These are phyloP conservation scores for Lagerstroemia speciosa DNA, from an alignment of 345 rosid genomes.

Conservation along the genomic window DNA sequence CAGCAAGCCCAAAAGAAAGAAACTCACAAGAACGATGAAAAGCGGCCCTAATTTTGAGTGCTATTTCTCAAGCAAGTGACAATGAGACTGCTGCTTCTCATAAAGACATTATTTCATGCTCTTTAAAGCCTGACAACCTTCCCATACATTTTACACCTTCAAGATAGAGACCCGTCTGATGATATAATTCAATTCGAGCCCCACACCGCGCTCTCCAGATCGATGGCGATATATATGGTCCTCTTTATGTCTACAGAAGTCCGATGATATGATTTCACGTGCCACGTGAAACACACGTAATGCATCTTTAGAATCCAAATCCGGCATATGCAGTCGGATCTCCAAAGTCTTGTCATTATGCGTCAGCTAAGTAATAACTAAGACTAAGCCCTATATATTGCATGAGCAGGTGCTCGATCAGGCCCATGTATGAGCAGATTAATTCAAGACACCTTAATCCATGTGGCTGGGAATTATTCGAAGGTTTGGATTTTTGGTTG, in stretches of 20 bases:
- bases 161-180: background rate
- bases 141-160: background rate
- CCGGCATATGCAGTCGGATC: no score
- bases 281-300: background rate
- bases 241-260: background rate
- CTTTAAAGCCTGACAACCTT: background rate
- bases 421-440: no score
- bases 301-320: background rate
- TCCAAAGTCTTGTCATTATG: no score
- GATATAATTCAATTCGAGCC: background rate
- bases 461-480: no score
- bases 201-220: background rate
- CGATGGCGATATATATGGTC: background rate
- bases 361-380: no score
- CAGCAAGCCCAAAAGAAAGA: background rate
- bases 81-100: background rate
- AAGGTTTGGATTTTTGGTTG: no score
- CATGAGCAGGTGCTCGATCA: no score
- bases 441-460: no score
- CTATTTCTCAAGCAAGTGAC: background rate
- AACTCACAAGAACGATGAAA: background rate
- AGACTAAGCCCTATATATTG: no score
- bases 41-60: background rate
- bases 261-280: background rate
- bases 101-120: background rate